Percentiles rank a stretch among this genome's conserved stretches.
Conservation (phyloP, 352 stramenopile genomes). For the Globisporangium spiculum region DNA sequence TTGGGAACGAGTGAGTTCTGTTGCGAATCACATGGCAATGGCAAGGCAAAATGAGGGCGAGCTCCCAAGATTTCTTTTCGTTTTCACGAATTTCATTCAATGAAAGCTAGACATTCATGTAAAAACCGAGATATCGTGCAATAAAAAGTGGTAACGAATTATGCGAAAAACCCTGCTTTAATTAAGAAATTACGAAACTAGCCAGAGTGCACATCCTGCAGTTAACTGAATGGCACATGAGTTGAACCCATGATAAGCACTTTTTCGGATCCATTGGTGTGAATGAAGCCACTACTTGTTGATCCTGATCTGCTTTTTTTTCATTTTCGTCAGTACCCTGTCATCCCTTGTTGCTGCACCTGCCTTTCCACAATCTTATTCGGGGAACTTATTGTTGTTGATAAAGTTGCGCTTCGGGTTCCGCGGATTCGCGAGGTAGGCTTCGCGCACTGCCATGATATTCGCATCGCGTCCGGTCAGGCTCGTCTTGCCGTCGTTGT, state of each 20-base stretch:
- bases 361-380: neutral
- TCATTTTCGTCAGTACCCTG: too few species aligned
- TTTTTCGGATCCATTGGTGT: neutral
- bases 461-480: conserved; percentile 36
- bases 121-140: neutral
- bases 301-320: too few species aligned
- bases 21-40: neutral
- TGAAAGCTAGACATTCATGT: neutral
- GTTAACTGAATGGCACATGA: neutral
- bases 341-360: neutral
- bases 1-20: neutral
- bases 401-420: conserved; percentile 13
- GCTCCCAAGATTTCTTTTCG: neutral
- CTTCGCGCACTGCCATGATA: conserved; percentile 27
- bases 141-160: neutral
- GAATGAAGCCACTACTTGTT: neutral
- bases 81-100: too few species aligned
- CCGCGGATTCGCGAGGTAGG: conserved; percentile 24
- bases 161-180: neutral
- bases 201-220: neutral
- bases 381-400: conserved; percentile 17
- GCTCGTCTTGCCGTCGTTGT: conserved; percentile 45
- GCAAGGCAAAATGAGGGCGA: neutral
- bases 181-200: neutral
- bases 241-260: neutral